These are phyloP conservation scores for Fusarium pseudocircinatum DNA, from an alignment of 2,329 filamentous ascomycete species.

Conservation along the genomic window DNA sequence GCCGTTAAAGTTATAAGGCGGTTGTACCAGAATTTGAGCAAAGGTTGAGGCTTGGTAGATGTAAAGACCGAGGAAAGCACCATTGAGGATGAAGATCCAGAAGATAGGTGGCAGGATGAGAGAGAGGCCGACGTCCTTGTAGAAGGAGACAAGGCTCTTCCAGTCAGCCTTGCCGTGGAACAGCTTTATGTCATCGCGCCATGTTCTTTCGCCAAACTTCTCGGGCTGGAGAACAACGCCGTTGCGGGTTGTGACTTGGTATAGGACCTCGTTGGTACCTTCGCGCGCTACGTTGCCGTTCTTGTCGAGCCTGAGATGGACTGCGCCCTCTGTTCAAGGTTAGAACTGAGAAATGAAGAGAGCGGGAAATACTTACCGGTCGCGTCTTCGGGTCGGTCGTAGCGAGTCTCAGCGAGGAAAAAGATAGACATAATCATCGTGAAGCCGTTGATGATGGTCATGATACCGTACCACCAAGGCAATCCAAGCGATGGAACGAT, in stretches of 20 bases:
- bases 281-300: not conserved
- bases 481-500: not conserved
- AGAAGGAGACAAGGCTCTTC: not conserved
- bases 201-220: slow-evolving; percentile 4
- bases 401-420: not conserved
- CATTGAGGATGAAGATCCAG: slow-evolving; percentile 13
- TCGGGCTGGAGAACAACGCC: not conserved
- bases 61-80: slow-evolving; percentile 9
- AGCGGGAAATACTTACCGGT: fast-evolving
- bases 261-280: not conserved
- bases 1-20: not conserved
- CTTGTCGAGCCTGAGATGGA: not conserved
- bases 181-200: not conserved
- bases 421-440: not conserved
- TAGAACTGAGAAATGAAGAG: fast-evolving
- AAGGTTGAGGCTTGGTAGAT: slow-evolving; percentile 10
- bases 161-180: not conserved
- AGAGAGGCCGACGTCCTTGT: not conserved
- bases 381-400: slow-evolving; percentile 4
- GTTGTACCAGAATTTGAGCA: not conserved
- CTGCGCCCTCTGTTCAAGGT: not conserved
- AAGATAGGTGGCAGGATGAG: not conserved
- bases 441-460: not conserved
- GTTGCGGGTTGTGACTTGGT: slow-evolving; percentile 12
- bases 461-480: slow-evolving; percentile 12